Base-by-base conservation (phyloP, 2,329 filamentous ascomycete species). In the Talaromyces sp. region DNA sequence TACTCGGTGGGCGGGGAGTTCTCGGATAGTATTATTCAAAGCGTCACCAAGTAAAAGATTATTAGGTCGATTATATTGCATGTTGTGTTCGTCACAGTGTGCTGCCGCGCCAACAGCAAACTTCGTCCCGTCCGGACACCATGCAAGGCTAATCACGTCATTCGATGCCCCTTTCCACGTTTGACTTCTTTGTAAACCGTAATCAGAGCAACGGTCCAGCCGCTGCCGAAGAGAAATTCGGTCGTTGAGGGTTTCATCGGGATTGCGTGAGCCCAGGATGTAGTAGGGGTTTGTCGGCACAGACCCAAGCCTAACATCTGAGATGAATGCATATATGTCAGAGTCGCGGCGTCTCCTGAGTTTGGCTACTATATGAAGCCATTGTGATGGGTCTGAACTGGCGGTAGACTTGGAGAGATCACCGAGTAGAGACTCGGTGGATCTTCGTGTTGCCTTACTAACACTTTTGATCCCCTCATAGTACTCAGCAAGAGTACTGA, bases 101-200 rank as follows among this genome's bases (percentile, higher is more conserved):
- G 83, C 80, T 6, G 83, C 80, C 4, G 83, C 81, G 1, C 84
- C 85, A 10, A 80, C 83, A 29, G 81, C 83, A 65, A 87, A 87
- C 3, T 66, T 72, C 2, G 76, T 76, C 2, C 83, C 81, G 67
- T 84, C 75, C 2, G 79, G 75, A 2, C 81, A 79, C 85, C 85
- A 88, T 14, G 82, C 79, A 3, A 86, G 70, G 10, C 78, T 77
- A 35, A 81, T 76, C 1, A 87, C 78, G 67, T 87, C 85, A 26
- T 81, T 80, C 0, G 84, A 86, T 0, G 83, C 83, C 1, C 83
- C 82, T 62, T 80, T 83, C 76, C 82, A 86, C 14, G 76, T 74
- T 57, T 73, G 76, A 54, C 43, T 58, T 48, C 38, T 58, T 10
- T n/a, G 58, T 21, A 63, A 29, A 11, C n/a, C 29, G 27, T 55